Percentiles rank a stretch among this genome's conserved stretches.
Evolutionary conservation across 1,139 yeast genomes (phyloP).

Genomic region (Citeromyces hawaiiensis): DNA sequence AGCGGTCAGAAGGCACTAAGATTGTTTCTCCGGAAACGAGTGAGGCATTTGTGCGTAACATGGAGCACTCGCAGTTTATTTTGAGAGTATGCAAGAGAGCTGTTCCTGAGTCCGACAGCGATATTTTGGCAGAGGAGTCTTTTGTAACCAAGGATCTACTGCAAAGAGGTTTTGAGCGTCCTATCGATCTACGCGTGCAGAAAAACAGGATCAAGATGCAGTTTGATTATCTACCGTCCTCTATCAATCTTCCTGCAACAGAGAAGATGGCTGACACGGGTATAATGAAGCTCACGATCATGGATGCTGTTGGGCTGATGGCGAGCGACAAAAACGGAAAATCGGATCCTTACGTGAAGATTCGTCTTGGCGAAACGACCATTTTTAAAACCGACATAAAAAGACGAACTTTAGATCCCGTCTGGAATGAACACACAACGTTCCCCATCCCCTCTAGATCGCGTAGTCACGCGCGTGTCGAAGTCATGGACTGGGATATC

Average conservation of each 20-base stretch:
- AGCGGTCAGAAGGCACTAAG: constrained; percentile 25
- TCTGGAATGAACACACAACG: constrained; percentile 51
- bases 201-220: constrained; percentile 29
- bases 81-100: constrained; percentile 41
- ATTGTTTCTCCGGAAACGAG: constrained; percentile 32
- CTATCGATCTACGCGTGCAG: constrained; percentile 31
- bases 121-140: constrained; percentile 33
- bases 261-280: constrained; percentile 66
- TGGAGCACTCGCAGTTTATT: constrained; percentile 42
- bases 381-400: constrained; percentile 44
- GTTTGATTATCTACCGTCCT: constrained; percentile 49
- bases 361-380: constrained; percentile 39
- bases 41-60: constrained; percentile 54
- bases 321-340: constrained; percentile 63
- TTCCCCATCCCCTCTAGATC: constrained; percentile 52
- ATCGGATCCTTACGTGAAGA: constrained; percentile 52
- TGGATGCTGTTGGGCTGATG: constrained; percentile 36
- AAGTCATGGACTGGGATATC: constrained; percentile 66
- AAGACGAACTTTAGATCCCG: constrained; percentile 55
- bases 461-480: constrained; percentile 31
- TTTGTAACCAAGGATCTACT: constrained; percentile 41
- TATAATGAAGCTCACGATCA: constrained; percentile 35
- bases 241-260: constrained; percentile 34
- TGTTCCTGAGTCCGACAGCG: constrained; percentile 30
- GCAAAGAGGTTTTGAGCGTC: constrained; percentile 29